Evolutionary conservation across 2,329 filamentous ascomycete species (phyloP), one percentile per base, ranked within the genome.

Genomic region (Aspergillus candidus): DNA sequence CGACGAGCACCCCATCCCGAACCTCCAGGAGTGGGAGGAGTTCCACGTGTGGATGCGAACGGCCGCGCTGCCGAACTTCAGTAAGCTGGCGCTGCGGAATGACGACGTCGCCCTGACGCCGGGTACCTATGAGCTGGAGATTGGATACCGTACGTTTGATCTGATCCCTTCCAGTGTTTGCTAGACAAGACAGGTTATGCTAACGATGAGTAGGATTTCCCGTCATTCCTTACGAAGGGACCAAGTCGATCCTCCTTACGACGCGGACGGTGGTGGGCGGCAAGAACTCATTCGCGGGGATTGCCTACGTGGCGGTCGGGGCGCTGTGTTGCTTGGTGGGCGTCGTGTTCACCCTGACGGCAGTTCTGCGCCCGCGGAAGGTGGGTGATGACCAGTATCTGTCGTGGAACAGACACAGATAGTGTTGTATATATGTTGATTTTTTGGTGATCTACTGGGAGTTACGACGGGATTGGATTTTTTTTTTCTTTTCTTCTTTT

Each of bases 41-140:
- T 94, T 98, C 66, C 90, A 96, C 70, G 90, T 97, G 15, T 98
- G 93, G 93, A 98, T 98, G 93, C 83, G 93, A 57, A 94, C 94
- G 1, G 93, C 93, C 17, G 93, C 91, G 46, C 72, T 97, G 57
- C 93, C 93, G 1, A 85, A 84, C 4, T 98, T 98, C 65, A 95
- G 87, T 77, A 98, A 98, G 72, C 74, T 98, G 38, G 88, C 88
- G 35, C 79, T 84, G 66, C 79, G 89, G 47, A 96, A 96, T 61
- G 84, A 95, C 62, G 74, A 73, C 0, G 71, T 76, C 2, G 63
- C 71, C 0, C 84, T 98, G 84, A 58, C 63, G 30, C 61, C 71
- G 12, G 93, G 91, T 22, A 79, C 71, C 14, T 98, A 98, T 64
- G 72, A 80, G 50, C 71, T 98, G 41, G 74, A 85, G 40, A 85